phyloP scores from a whole-genome alignment of 805 yeast genomes.

The Jamesozyma piceae region DNA sequence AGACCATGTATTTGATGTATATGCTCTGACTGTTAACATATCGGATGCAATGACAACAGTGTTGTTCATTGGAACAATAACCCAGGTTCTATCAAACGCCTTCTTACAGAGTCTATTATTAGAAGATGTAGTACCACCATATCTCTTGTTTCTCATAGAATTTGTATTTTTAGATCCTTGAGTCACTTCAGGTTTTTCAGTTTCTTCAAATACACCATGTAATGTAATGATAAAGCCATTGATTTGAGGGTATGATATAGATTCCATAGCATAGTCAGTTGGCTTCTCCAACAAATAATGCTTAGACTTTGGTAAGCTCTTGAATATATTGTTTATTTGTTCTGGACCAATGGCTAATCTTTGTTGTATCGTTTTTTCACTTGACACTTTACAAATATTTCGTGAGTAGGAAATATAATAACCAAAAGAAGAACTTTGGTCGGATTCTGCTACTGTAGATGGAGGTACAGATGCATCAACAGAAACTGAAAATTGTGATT shows the following conservation, averaged over 20 bases:
- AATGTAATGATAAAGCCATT: constrained; percentile 68
- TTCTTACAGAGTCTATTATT: constrained; percentile 43
- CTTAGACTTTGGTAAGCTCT: constrained; percentile 64
- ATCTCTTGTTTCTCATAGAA: constrained; percentile 21
- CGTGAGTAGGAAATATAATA: constrained; percentile 66
- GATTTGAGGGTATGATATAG: constrained; percentile 59
- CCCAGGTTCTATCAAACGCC: constrained; percentile 78
- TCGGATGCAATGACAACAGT: constrained; percentile 82
- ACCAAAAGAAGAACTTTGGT: constrained; percentile 43
- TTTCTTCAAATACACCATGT: constrained; percentile 81
- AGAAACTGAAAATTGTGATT: constrained; percentile 76
- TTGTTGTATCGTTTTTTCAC: constrained; percentile 43
- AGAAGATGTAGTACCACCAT: constrained; percentile 21
- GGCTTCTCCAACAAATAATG: constrained; percentile 63
- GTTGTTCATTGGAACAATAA: constrained; percentile 60
- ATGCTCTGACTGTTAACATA: constrained; percentile 56
- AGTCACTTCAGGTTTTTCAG: constrained; percentile 42
- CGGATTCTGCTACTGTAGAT: constrained; percentile 27
- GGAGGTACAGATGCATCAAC: constrained; percentile 64
- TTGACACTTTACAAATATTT: constrained; percentile 56
- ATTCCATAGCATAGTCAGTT: constrained; percentile 63
- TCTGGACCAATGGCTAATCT: constrained; percentile 64
- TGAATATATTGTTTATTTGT: constrained; percentile 51
- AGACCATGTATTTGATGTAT: constrained; percentile 52
- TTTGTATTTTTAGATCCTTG: constrained; percentile 12